Percentiles rank a stretch among this genome's conserved stretches.
These are phyloP conservation scores for Graphilbum sp. DNA, from an alignment of 2,329 filamentous ascomycete species.

Conservation along the genomic window DNA sequence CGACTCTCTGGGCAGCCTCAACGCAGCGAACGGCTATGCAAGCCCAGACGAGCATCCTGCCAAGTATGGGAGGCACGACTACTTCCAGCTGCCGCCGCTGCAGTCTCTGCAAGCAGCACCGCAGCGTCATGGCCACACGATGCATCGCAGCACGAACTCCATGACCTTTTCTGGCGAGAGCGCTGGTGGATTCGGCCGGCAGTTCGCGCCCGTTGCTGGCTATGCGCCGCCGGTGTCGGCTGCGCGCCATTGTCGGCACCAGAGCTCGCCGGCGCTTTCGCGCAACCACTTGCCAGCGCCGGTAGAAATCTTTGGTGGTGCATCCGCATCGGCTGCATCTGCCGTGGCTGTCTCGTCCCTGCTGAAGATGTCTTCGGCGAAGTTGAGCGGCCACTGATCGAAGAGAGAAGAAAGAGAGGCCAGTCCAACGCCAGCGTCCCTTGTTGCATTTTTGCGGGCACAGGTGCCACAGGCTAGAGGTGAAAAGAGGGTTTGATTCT, in stretches of 20 bases:
- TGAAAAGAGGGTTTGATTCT: too few relatives aligned
- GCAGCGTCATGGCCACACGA: not conserved
- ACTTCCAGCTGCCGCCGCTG: constrained; percentile 6
- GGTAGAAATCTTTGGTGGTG: not conserved
- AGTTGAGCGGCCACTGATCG: not conserved
- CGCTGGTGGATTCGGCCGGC: not conserved
- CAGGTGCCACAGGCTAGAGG: too few relatives aligned
- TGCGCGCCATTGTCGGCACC: constrained; percentile 3
- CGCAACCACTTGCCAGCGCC: not conserved
- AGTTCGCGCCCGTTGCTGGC: not conserved
- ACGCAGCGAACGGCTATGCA: not conserved
- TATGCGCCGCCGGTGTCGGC: not conserved
- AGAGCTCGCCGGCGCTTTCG: constrained; percentile 6
- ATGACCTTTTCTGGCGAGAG: too few relatives aligned
- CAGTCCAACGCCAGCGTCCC: too few relatives aligned
- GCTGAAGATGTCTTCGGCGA: not conserved
- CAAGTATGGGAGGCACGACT: constrained; percentile 3
- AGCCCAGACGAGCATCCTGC: not conserved
- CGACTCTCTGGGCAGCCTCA: not conserved
- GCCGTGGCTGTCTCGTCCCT: not conserved
- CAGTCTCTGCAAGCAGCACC: not conserved
- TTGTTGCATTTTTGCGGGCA: too few relatives aligned
- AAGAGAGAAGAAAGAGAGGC: too few relatives aligned
- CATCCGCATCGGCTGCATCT: not conserved
- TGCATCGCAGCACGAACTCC: too few relatives aligned